A percentile compares a stretch with the other conserved stretches of the same genome.
Conservation (phyloP, 148 eudicot species). For the Gaultheria prostrata region DNA sequence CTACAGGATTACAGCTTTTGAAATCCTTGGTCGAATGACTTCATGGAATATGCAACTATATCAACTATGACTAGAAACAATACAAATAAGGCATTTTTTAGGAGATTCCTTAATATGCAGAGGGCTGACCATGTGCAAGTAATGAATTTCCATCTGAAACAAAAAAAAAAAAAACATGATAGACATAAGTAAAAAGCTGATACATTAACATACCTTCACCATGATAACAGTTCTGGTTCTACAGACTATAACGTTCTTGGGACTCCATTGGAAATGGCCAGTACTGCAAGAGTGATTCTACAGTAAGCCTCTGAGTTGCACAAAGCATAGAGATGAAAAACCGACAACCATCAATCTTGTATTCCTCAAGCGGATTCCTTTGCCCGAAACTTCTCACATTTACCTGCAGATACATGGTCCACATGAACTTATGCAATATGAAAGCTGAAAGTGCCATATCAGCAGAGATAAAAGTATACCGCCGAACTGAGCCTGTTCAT, state of each 20-base stretch:
- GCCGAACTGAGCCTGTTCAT: constrained; percentile 95
- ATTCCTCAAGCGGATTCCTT: constrained; percentile 94
- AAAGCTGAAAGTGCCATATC: background rate
- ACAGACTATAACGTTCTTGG: constrained; percentile 50
- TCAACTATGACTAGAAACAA: background rate
- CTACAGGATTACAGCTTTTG: background rate
- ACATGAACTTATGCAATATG: constrained; percentile 18
- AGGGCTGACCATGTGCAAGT: constrained; percentile 1
- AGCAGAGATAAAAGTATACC: constrained; percentile 33
- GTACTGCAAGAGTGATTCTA: constrained; percentile 74
- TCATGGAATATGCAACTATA: background rate
- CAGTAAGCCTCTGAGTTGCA: constrained; percentile 81
- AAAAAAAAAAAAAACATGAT: no score
- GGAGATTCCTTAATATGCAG: background rate
- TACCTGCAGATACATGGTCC: constrained; percentile 48
- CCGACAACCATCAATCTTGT: constrained; percentile 96
- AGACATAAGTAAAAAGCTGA: background rate
- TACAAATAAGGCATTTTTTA: background rate
- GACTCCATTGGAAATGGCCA: constrained; percentile 91
- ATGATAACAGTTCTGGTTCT: background rate
- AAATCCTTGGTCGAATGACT: background rate
- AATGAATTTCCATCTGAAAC: background rate
- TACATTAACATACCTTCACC: background rate
- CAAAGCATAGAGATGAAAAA: constrained; percentile 98
- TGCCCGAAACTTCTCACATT: constrained; percentile 97